These are phyloP conservation scores for Dendrobium catenatum DNA, from an alignment of 106 monocot genomes.

Conservation along the genomic window DNA sequence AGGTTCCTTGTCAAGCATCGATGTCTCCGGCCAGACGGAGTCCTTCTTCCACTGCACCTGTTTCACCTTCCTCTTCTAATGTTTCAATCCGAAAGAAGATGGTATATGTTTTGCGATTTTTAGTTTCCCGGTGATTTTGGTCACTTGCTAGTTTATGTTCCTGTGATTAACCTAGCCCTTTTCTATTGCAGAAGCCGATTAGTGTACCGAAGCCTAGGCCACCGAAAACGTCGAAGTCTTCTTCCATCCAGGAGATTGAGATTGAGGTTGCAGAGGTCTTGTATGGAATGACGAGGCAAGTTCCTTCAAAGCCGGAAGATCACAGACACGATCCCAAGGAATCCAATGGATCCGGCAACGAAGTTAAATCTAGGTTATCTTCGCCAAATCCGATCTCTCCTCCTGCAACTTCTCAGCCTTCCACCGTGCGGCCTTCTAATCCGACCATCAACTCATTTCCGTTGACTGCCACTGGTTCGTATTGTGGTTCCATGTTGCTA, in stretches of 20 bases:
- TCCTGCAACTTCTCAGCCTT: conserved; percentile 19
- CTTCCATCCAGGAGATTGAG: conserved; percentile 68
- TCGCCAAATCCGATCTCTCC: conserved; percentile 42
- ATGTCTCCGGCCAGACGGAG: conserved; percentile 54
- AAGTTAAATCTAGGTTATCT: conserved; percentile 36
- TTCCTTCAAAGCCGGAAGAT: conserved; percentile 30
- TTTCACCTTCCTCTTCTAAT: conserved; percentile 75
- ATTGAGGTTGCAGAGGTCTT: conserved; percentile 96
- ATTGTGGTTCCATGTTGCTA: neutral
- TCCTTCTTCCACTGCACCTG: conserved; percentile 36
- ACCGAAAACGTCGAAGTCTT: conserved; percentile 50
- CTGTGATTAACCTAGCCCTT: neutral
- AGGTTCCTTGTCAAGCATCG: conserved; percentile 51
- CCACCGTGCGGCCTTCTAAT: conserved; percentile 14
- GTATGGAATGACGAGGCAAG: conserved; percentile 77
- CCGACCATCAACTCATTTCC: conserved; percentile 13
- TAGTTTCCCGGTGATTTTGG: neutral
- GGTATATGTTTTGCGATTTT: conserved; percentile 11
- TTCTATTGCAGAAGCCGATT: conserved; percentile 39
- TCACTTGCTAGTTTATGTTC: neutral
- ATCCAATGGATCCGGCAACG: conserved; percentile 36
- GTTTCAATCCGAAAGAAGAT: conserved; percentile 61
- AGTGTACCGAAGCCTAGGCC: conserved; percentile 49
- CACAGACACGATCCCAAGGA: conserved; percentile 43
- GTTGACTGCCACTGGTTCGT: conserved; percentile 39